phyloP scores from a whole-genome alignment of 1,284 basidiomycete species.

The Malassezia dermatis region DNA sequence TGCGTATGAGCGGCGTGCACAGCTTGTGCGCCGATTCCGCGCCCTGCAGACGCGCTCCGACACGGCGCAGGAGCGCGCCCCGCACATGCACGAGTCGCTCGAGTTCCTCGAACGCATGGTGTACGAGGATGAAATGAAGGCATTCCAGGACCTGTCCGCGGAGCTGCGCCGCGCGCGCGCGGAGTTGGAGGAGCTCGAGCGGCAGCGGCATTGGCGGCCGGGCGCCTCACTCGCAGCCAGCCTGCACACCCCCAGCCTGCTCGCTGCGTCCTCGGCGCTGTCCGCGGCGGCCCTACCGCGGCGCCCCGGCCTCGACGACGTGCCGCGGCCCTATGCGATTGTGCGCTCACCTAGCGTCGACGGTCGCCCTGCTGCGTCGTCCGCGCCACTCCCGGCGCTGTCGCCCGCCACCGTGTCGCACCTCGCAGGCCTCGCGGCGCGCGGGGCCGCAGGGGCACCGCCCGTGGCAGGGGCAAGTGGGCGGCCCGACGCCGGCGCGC shows the following conservation, averaged over 20 bases:
- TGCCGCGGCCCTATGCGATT: background rate
- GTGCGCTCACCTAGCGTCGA: background rate
- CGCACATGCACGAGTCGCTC: slow-evolving; percentile 19
- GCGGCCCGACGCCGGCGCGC: background rate
- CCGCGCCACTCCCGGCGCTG: background rate
- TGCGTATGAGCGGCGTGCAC: slow-evolving; percentile 22
- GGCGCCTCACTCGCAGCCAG: background rate
- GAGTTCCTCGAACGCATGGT: slow-evolving; percentile 34
- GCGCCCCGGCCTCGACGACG: background rate
- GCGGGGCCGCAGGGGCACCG: background rate
- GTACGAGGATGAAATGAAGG: slow-evolving; percentile 30
- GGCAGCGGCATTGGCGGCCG: slow-evolving; percentile 12
- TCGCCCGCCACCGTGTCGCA: slow-evolving; percentile 11
- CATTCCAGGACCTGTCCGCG: slow-evolving; percentile 24
- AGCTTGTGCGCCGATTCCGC: slow-evolving; percentile 19
- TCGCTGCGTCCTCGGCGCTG: background rate
- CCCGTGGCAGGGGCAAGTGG: slow-evolving; percentile 1
- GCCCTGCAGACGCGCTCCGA: slow-evolving; percentile 21
- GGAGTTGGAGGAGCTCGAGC: slow-evolving; percentile 29
- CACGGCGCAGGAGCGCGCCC: slow-evolving; percentile 23
- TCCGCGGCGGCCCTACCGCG: background rate
- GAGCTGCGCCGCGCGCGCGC: slow-evolving; percentile 27
- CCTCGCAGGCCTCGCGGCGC: slow-evolving; percentile 9
- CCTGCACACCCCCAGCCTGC: background rate
- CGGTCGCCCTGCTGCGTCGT: background rate